Evolutionary conservation across 495 filamentous ascomycete species (phyloP), one percentile per base, ranked within the genome.

Genomic region (Hypoxylon fragiforme): DNA sequence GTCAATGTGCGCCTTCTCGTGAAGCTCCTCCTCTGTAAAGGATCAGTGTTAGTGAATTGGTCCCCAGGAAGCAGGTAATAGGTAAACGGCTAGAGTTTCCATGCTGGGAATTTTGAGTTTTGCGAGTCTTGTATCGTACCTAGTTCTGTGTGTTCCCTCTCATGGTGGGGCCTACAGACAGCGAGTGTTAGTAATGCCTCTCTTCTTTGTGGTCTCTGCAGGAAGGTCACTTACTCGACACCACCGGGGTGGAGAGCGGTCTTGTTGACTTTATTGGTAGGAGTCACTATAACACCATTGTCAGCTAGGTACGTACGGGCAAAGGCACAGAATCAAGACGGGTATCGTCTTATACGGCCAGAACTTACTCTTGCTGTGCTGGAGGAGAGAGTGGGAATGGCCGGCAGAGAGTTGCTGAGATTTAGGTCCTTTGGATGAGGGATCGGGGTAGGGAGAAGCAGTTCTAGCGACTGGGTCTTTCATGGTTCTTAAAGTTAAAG

Each of bases 1-100:
- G 84, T 98, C 94, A 75, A 98, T 97, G 81, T 97, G 91, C 62
- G 94, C 95, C 71, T 89, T 91, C 75, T 97, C 91, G 72, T 97
- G 92, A 34, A 98, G 86, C 72, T 96, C 91, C 78, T 97, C 91
- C 76, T 97, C 76, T 70, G 37, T n/a, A 24, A 38, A 35, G 38
- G 21, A 15, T 7, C 28, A 3, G n/a, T 57, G 61, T 70, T 55
- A 68, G 68, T 46, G 30, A 51, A 15, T 20, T 28, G 24, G 5
- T 3, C 3, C 11, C 15, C 2, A 43, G 1, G n/a, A n/a, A n/a
- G n/a, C n/a, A n/a, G n/a, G n/a, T n/a, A n/a, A n/a, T 24, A 55
- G 42, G 36, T 44, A 54, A 48, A 19, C 11, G 36, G 41, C 26
- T 22, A 41, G 19, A 24, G 14, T 11, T n/a, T 28, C 8, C 13